Evolutionary conservation across 192 early-diverging fungal genomes (phyloP), one percentile per base, ranked within the genome.

Genomic region (Coemansia nantahalensis): DNA sequence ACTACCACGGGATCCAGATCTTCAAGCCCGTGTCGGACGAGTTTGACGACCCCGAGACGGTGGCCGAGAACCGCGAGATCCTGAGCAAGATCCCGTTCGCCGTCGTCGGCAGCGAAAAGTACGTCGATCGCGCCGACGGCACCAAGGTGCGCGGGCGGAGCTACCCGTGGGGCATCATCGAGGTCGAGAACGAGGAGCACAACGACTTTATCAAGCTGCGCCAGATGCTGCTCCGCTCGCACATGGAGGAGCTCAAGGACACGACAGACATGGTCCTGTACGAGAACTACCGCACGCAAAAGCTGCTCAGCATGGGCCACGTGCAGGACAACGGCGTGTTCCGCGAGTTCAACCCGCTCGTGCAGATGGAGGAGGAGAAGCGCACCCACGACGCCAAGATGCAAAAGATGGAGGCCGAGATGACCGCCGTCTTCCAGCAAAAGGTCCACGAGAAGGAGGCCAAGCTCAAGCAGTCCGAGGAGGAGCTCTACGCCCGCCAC

Each of bases 361-460:
- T 77, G 34, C 86, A 95, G 76, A 77, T 95, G 51, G 94, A 97
- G 55, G 92, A 95, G 69, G 94, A 99, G 80, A 85, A 86, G 39
- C 63, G 83, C 30, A 79, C 89, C 28, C 96, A 99, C 54, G 93
- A 99, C 73, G 84, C 83, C 55, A 97, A 97, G 80, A 82, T 99
- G 79, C 81, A 86, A 39, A 95, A 96, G 82, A 97, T 99, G 96
- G 94, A 99, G 68, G 83, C 86, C 24, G 96, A 99, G 75, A 99
- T 99, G 96, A 93, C 93, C 73, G 80, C 86, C 37, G 96, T 99
- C 39, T 99, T 99, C 87, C 90, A 94, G 76, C 90, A 92, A 51
- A 97, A 99, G 83, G 96, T 99, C 4, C 89, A 93, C 49, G 96
- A 99, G 78, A 97, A 97, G 79, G 94, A 99, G 69, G 77, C 91